These are phyloP conservation scores for Phytophthora litchii DNA, from an alignment of 352 stramenopile genomes.

Conservation along the genomic window DNA sequence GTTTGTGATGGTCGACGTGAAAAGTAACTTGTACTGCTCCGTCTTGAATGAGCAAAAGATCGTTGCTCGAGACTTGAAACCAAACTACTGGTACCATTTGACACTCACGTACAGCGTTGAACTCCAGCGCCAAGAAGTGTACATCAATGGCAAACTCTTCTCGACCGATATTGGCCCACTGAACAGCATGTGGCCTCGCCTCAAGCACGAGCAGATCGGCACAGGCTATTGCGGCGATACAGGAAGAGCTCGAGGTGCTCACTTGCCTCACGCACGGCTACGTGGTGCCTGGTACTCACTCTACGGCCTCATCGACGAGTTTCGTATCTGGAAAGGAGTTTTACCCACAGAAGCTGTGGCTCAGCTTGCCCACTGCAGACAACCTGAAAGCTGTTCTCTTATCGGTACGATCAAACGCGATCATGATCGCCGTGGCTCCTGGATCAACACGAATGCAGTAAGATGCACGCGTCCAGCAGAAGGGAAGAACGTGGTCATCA, in stretches of 20 bases:
- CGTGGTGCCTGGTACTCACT: slow-evolving; percentile 40
- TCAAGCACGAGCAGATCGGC: slow-evolving; percentile 38
- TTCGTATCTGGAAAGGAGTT: slow-evolving; percentile 20
- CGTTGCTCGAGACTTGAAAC: slow-evolving; percentile 29
- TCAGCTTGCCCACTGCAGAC: slow-evolving; percentile 5
- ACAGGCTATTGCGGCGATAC: slow-evolving; percentile 28
- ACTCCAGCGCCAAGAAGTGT: slow-evolving; percentile 35
- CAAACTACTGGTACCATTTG: slow-evolving; percentile 49
- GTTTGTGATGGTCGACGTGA: slow-evolving; percentile 25
- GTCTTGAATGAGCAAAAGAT: slow-evolving; percentile 20
- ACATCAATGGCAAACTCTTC: slow-evolving; percentile 40
- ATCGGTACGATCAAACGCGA: slow-evolving; percentile 13
- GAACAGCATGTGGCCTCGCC: slow-evolving; percentile 29
- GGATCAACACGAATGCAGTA: slow-evolving; percentile 14
- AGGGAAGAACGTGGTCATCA: slow-evolving; percentile 17
- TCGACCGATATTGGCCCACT: slow-evolving; percentile 15
- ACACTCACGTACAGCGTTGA: slow-evolving; percentile 39
- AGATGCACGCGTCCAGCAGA: slow-evolving; percentile 20
- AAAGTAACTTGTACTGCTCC: slow-evolving; percentile 24
- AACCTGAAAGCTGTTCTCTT: neutral
- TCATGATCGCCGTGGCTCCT: slow-evolving; percentile 13
- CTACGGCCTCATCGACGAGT: slow-evolving; percentile 41
- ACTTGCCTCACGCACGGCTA: slow-evolving; percentile 13
- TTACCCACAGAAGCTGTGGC: slow-evolving; percentile 9
- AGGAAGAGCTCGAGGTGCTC: slow-evolving; percentile 10